These are phyloP conservation scores for Ambrosia hybrid DNA, from an alignment of 140 eudicot genomes.

Conservation along the genomic window DNA sequence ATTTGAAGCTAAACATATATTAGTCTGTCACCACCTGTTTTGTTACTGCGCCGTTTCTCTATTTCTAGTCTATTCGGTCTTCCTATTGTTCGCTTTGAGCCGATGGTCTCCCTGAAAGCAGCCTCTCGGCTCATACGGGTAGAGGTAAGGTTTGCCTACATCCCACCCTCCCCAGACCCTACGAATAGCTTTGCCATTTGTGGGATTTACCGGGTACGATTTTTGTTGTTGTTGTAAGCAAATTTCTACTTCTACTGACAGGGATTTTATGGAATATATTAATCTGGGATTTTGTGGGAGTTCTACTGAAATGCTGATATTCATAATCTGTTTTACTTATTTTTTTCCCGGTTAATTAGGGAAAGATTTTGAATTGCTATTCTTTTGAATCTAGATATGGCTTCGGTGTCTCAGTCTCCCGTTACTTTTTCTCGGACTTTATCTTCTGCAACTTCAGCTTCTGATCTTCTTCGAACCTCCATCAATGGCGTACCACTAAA, in stretches of 20 bases:
- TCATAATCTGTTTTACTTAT: neutral
- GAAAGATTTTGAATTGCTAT: conserved; percentile 21
- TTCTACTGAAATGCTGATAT: conserved; percentile 37
- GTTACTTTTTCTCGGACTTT: conserved; percentile 53
- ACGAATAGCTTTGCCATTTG: too few species aligned
- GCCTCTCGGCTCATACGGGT: too few species aligned
- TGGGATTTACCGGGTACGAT: neutral
- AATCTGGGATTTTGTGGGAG: conserved; percentile 19
- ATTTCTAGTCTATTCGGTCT: too few species aligned
- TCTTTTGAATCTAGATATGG: conserved; percentile 45
- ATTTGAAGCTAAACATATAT: too few species aligned
- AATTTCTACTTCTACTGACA: neutral
- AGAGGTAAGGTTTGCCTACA: neutral
- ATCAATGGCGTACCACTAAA: conserved; percentile 58
- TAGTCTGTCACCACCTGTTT: too few species aligned
- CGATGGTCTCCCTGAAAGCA: too few species aligned
- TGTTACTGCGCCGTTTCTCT: too few species aligned
- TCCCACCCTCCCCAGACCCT: neutral
- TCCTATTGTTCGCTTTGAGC: too few species aligned
- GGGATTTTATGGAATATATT: neutral
- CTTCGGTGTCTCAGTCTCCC: conserved; percentile 53
- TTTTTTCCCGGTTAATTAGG: neutral
- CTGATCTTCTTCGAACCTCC: conserved; percentile 73
- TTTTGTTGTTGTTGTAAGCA: neutral
- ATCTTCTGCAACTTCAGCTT: conserved; percentile 58